These are phyloP conservation scores for Epicoccum sorghinum DNA, from an alignment of 2,329 filamentous ascomycete genomes.

Conservation along the genomic window DNA sequence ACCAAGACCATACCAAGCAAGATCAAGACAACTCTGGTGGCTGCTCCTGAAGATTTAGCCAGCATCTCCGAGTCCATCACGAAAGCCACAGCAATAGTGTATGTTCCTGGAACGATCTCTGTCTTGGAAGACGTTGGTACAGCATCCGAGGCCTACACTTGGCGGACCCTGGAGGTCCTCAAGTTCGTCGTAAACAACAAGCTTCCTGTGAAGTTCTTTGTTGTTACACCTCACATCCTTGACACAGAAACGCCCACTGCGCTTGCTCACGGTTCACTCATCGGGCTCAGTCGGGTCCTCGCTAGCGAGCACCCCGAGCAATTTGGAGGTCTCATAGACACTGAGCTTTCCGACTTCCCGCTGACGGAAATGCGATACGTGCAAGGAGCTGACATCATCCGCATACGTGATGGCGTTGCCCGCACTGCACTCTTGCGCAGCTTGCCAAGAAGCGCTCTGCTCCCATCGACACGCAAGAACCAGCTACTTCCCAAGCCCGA, in stretches of 20 bases:
- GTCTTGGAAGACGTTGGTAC: conserved; percentile 21
- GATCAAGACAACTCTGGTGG: neutral
- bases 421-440: conserved; percentile 10
- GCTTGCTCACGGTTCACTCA: conserved; percentile 43
- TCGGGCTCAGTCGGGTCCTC: conserved; percentile 48
- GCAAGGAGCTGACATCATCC: conserved; percentile 13
- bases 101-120: conserved; percentile 19
- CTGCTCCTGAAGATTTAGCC: neutral
- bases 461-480: neutral
- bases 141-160: conserved; percentile 12
- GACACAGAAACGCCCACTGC: conserved; percentile 26
- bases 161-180: conserved; percentile 12
- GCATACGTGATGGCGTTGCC: conserved; percentile 10
- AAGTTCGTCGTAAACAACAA: conserved; percentile 7
- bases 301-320: conserved; percentile 48
- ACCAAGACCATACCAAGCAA: conserved; percentile 1
- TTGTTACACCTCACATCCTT: conserved; percentile 31
- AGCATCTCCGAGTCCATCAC: neutral
- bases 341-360: conserved; percentile 35
- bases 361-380: conserved; percentile 49
- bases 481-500: conserved; percentile 12
- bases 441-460: conserved; percentile 6
- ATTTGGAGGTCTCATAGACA: conserved; percentile 45
- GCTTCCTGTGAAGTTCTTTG: conserved; percentile 27
- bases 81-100: conserved; percentile 9